Conservation (phyloP, 1,284 basidiomycete species). For the Ustilago shanxiensis region DNA sequence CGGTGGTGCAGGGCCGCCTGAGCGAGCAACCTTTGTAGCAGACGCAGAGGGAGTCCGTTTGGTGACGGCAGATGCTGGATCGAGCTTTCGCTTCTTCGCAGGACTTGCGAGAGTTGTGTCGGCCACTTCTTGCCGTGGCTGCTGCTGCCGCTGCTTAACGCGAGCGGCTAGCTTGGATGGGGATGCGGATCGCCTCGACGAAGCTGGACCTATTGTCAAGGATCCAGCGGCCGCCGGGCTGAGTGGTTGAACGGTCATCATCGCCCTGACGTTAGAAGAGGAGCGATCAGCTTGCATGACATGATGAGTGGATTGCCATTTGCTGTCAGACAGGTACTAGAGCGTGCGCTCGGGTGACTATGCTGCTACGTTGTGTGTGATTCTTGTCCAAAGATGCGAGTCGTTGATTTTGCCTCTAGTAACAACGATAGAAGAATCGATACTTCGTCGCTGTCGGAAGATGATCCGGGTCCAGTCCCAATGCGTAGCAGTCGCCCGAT, state of each 20-base stretch:
- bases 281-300: conserved; percentile 37
- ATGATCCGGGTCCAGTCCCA: neutral
- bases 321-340: neutral
- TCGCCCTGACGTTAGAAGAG: conserved; percentile 34
- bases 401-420: neutral
- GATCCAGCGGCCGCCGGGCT: conserved; percentile 22
- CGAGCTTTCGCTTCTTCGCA: conserved; percentile 44
- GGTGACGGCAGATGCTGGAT: conserved; percentile 8
- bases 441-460: neutral
- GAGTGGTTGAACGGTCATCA: conserved; percentile 46
- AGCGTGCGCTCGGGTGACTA: neutral
- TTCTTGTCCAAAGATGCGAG: neutral
- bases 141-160: conserved; percentile 10
- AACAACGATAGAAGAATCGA: neutral
- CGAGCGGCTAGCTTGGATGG: conserved; percentile 23
- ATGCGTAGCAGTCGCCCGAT: neutral
- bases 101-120: conserved; percentile 10
- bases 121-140: conserved; percentile 6
- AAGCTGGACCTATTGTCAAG: conserved; percentile 11
- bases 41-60: conserved; percentile 7
- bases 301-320: conserved; percentile 29
- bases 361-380: neutral
- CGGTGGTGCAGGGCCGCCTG: conserved; percentile 25
- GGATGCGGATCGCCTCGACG: conserved; percentile 27
- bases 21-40: neutral